Conservation (phyloP, 441 rosid genomes). For the Aleurites moluccanus region DNA sequence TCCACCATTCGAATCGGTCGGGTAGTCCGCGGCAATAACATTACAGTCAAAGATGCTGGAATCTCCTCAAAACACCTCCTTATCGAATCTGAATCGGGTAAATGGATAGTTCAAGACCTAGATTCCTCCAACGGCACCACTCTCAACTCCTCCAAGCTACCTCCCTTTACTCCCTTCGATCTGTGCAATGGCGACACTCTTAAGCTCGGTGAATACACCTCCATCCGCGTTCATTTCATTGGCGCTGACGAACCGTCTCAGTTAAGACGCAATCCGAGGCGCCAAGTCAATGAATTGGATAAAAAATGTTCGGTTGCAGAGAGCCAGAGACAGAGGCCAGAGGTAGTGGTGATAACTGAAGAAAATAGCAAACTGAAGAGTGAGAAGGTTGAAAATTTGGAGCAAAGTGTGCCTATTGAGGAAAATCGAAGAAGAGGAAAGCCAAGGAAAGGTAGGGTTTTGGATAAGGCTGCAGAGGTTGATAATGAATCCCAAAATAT, state of each 20-base stretch:
- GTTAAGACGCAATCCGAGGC: constrained; percentile 35
- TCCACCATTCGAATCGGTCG: constrained; percentile 61
- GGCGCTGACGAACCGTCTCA: constrained; percentile 23
- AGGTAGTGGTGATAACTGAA: not conserved
- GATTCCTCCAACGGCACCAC: constrained; percentile 80
- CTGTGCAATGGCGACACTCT: constrained; percentile 51
- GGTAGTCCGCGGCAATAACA: constrained; percentile 60
- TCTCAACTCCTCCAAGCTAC: constrained; percentile 42
- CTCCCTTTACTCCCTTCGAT: constrained; percentile 34
- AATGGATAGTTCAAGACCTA: constrained; percentile 65
- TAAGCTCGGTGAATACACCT: constrained; percentile 58
- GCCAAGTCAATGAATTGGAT: constrained; percentile 23
- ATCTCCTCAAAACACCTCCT: constrained; percentile 70
- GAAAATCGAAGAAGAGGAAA: constrained; percentile 32
- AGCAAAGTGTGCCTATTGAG: not conserved
- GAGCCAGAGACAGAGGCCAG: constrained; percentile 14
- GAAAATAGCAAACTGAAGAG: not conserved
- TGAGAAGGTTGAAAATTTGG: not conserved
- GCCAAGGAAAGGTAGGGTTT: constrained; percentile 28
- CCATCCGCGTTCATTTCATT: constrained; percentile 41
- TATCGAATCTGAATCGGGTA: constrained; percentile 45
- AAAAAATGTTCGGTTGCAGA: constrained; percentile 2
- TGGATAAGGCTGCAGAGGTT: constrained; percentile 11
- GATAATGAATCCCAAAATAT: not conserved
- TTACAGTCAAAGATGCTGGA: constrained; percentile 65